Percentiles rank a stretch among this genome's conserved stretches.
These are phyloP conservation scores for Daedalea quercina DNA, from an alignment of 768 basidiomycete species.

Conservation along the genomic window DNA sequence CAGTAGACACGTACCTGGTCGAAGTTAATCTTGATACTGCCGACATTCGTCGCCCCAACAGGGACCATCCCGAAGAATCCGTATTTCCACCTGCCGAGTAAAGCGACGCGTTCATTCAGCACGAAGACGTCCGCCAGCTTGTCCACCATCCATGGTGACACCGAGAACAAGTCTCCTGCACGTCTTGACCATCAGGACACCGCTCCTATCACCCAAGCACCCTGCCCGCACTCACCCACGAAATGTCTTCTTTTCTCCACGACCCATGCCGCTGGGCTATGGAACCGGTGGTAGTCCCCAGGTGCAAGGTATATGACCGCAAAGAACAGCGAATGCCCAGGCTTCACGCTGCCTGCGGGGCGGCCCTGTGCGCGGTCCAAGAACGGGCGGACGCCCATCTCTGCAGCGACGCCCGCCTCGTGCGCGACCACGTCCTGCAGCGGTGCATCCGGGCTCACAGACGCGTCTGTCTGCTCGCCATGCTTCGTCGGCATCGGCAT, in stretches of 20 bases:
- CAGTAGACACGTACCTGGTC: slow-evolving; percentile 56
- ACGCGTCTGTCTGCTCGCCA: slow-evolving; percentile 68
- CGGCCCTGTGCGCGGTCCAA: slow-evolving; percentile 30
- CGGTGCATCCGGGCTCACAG: slow-evolving; percentile 52
- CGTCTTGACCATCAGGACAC: no score
- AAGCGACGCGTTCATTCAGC: slow-evolving; percentile 94
- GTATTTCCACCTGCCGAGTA: slow-evolving; percentile 90
- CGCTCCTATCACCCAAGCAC: not conserved
- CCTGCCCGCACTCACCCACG: slow-evolving; percentile 58
- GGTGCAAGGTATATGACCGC: slow-evolving; percentile 96
- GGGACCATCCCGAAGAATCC: slow-evolving; percentile 98
- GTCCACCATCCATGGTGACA: slow-evolving; percentile 93
- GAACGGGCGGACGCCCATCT: slow-evolving; percentile 53
- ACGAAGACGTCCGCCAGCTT: slow-evolving; percentile 91
- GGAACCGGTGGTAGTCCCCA: slow-evolving; percentile 98
- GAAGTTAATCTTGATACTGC: slow-evolving; percentile 93
- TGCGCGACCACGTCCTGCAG: slow-evolving; percentile 54
- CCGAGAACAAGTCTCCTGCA: slow-evolving; percentile 90
- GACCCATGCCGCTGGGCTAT: slow-evolving; percentile 94
- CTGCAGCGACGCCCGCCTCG: slow-evolving; percentile 63
- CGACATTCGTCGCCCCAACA: slow-evolving; percentile 97
- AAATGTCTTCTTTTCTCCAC: slow-evolving; percentile 95
- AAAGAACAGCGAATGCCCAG: slow-evolving; percentile 86
- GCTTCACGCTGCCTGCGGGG: slow-evolving; percentile 46
- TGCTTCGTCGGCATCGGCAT: slow-evolving; percentile 35